These are phyloP conservation scores for Boletus nobilissimus DNA, from an alignment of 1,284 basidiomycete genomes.

Conservation along the genomic window DNA sequence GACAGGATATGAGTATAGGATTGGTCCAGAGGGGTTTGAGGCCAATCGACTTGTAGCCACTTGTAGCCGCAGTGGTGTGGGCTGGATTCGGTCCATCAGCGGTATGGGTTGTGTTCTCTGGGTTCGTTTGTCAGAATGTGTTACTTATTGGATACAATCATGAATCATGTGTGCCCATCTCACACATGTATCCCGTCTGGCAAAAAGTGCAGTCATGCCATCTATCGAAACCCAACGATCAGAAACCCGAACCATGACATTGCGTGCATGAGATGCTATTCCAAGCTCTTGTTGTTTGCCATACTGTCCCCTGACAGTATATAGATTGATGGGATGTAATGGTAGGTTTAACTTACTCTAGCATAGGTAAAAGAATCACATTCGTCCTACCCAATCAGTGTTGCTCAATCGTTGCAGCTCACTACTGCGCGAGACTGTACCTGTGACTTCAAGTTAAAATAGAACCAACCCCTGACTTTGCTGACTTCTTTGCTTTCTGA, in stretches of 20 bases:
- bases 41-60: slow-evolving; percentile 64
- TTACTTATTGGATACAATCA: too few relatives aligned
- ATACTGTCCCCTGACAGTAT: background rate
- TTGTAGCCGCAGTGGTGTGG: slow-evolving; percentile 83
- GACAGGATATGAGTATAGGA: slow-evolving; percentile 71
- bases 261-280: too few relatives aligned
- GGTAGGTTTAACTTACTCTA: background rate
- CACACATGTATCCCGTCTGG: too few relatives aligned
- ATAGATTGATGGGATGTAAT: slow-evolving; percentile 11
- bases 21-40: slow-evolving; percentile 68
- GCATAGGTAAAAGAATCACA: slow-evolving; percentile 4
- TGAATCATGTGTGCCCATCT: too few relatives aligned
- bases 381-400: slow-evolving; percentile 3
- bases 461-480: background rate
- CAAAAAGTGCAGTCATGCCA: too few relatives aligned
- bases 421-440: background rate
- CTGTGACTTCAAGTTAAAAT: slow-evolving; percentile 16
- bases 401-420: slow-evolving; percentile 10
- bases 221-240: too few relatives aligned
- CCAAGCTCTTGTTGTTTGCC: too few relatives aligned
- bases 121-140: too few relatives aligned
- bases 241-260: too few relatives aligned
- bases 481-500: background rate
- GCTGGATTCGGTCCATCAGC: slow-evolving; percentile 37
- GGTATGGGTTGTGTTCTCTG: background rate